phyloP scores from a whole-genome alignment of 148 eudicot genomes.

The Spergularia marina region DNA sequence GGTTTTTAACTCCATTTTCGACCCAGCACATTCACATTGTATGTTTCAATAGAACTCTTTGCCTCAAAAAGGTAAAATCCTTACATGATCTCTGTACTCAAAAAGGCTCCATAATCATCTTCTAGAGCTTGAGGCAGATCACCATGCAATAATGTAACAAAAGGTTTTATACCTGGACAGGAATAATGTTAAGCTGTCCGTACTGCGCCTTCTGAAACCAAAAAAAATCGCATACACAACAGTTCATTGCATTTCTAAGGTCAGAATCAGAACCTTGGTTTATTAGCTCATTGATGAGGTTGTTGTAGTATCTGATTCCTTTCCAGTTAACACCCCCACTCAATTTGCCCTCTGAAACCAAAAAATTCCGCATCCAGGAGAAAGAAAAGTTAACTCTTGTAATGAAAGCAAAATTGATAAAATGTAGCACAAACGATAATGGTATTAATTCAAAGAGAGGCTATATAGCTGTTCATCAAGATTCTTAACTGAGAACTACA shows the following conservation, averaged over 20 bases:
- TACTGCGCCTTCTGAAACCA: no score
- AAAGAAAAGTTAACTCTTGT: neutral
- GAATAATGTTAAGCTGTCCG: neutral
- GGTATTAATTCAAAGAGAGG: no score
- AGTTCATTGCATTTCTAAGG: neutral
- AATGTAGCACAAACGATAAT: no score
- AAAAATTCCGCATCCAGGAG: neutral
- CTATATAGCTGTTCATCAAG: no score
- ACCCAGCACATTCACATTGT: no score
- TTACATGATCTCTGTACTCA: constrained; percentile 36
- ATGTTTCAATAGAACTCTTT: no score
- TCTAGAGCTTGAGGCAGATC: constrained; percentile 48
- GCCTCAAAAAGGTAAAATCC: constrained; percentile 1
- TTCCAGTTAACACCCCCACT: constrained; percentile 42
- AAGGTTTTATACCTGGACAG: constrained; percentile 41
- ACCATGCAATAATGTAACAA: constrained; percentile 44
- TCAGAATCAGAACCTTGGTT: constrained; percentile 31
- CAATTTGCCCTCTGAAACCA: constrained; percentile 44
- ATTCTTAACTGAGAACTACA: no score
- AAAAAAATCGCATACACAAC: neutral
- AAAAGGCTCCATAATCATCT: constrained; percentile 48
- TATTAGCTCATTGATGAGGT: constrained; percentile 48
- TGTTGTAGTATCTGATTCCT: constrained; percentile 52
- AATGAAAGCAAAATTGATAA: no score
- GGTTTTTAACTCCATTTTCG: no score